Evolutionary conservation across 106 monocot genomes (phyloP).

Genomic region (Apostasia shenzhenica): DNA sequence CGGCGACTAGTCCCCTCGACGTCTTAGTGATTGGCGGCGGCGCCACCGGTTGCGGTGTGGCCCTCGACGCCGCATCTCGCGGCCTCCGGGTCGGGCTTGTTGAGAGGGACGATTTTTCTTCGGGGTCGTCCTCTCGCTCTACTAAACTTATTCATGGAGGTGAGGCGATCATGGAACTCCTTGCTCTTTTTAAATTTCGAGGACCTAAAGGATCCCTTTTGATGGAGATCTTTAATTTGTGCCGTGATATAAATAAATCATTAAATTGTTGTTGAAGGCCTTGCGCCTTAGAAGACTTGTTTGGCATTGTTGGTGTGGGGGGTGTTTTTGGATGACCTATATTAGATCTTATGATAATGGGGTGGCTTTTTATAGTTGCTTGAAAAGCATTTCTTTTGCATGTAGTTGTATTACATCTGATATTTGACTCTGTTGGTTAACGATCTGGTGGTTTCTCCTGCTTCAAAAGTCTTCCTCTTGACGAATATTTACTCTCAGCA

Average conservation of each 20-base stretch:
- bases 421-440: too few relatives aligned
- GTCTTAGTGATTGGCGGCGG: conserved; percentile 90
- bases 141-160: conserved; percentile 98
- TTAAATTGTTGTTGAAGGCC: not conserved
- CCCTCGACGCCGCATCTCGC: conserved; percentile 77
- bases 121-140: conserved; percentile 90
- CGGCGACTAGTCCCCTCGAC: conserved; percentile 54
- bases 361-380: too few relatives aligned
- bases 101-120: conserved; percentile 96
- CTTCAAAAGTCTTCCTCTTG: too few relatives aligned
- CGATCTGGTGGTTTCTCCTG: too few relatives aligned
- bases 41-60: conserved; percentile 89
- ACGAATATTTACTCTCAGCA: too few relatives aligned
- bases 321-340: too few relatives aligned
- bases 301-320: not conserved
- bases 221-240: not conserved
- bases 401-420: too few relatives aligned
- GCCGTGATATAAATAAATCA: not conserved
- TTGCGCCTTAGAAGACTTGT: not conserved
- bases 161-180: conserved; percentile 11
- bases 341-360: too few relatives aligned
- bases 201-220: too few relatives aligned
- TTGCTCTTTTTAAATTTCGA: not conserved
- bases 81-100: conserved; percentile 90
- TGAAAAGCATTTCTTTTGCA: too few relatives aligned